These are phyloP conservation scores for Saccharomyces hybrid DNA, from an alignment of 1,139 yeast genomes.

Conservation along the genomic window DNA sequence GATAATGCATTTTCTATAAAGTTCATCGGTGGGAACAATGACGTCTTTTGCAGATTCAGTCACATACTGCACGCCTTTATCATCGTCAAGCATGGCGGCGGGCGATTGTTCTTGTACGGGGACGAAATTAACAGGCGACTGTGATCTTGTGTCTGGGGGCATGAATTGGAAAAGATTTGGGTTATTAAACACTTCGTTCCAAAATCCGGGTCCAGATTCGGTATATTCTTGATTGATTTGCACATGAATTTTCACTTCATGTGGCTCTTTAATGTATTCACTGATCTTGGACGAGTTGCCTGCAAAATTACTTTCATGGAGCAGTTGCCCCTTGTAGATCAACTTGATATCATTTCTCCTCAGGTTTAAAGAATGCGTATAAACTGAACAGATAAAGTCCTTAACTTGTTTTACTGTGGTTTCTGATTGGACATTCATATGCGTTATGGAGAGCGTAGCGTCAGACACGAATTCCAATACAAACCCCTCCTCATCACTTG, in stretches of 20 bases:
- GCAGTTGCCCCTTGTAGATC: slow-evolving; percentile 24
- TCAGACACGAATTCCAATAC: slow-evolving; percentile 24
- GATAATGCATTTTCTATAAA: slow-evolving; percentile 17
- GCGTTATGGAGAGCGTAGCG: slow-evolving; percentile 17
- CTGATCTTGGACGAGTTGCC: slow-evolving; percentile 18
- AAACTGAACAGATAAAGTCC: slow-evolving; percentile 26
- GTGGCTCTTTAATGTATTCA: slow-evolving; percentile 13
- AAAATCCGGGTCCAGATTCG: slow-evolving; percentile 25
- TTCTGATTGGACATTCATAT: slow-evolving; percentile 18
- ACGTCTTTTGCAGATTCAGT: not conserved
- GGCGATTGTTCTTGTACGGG: not conserved
- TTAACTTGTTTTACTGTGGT: slow-evolving; percentile 28
- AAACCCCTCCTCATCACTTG: slow-evolving; percentile 5
- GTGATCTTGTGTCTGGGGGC: slow-evolving; percentile 5
- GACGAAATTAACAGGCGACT: slow-evolving; percentile 6
- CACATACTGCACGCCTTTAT: not conserved
- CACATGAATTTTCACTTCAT: slow-evolving; percentile 21
- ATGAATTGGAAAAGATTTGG: slow-evolving; percentile 16
- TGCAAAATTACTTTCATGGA: slow-evolving; percentile 15
- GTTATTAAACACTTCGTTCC: slow-evolving; percentile 24
- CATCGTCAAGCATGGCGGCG: not conserved
- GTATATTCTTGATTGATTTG: slow-evolving; percentile 20
- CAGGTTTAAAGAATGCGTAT: slow-evolving; percentile 19
- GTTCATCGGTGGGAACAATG: slow-evolving; percentile 5
- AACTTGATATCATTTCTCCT: slow-evolving; percentile 20